Base-by-base conservation (phyloP, 495 filamentous ascomycete genomes). In the Aspergillus cristatus region DNA sequence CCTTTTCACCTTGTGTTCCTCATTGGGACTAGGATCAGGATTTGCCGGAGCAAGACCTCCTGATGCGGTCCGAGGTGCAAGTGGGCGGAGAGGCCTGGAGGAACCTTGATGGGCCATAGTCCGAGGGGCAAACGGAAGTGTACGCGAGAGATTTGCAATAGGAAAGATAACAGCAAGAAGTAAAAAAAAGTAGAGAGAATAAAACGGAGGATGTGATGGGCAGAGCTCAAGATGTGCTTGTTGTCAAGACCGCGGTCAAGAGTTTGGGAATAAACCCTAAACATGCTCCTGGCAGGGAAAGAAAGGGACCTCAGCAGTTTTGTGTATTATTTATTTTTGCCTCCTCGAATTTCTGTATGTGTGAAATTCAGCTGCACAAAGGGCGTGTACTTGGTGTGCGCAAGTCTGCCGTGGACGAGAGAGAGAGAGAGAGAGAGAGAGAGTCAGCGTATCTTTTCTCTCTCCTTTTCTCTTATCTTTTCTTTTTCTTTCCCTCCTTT, bases 1-100 rank as follows among this genome's bases (percentile, higher is more conserved):
- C 38, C 65, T 50, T 37, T 58, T 67, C 32, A 56, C 58, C 33
- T 58, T 54, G 25, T 38, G 42, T 7, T 68, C 63, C 16, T 67
- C 64, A 13, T 50, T 29, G 12, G 39, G 31, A 14, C 40, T 43
- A 30, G 46, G 41, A 12, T 43, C 32, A 17, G 43, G 49, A 25
- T 20, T 28, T 2, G 42, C 45, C 30, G 46, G 41, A 12, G 46
- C 32, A 17, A 42, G 49, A 28, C 32, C 25, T 2, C 42, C 53
- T 13, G 36, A 32, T 14, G 34, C 34, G 11, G 45, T 45, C 17
- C 59, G 52, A 35, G 63, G 63, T 14, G 63, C 63, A 42, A 67
- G 53, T 32, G 58, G 47, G 36, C 60, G 53, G 41, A 57, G 54
- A 14, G 46, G 38, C 29, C 54, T 41, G 12, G 38, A 39, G n/a